A percentile compares a stretch with the other conserved stretches of the same genome.
These are phyloP conservation scores for Psilocybe sp. DNA, from an alignment of 768 basidiomycete genomes.

Conservation along the genomic window DNA sequence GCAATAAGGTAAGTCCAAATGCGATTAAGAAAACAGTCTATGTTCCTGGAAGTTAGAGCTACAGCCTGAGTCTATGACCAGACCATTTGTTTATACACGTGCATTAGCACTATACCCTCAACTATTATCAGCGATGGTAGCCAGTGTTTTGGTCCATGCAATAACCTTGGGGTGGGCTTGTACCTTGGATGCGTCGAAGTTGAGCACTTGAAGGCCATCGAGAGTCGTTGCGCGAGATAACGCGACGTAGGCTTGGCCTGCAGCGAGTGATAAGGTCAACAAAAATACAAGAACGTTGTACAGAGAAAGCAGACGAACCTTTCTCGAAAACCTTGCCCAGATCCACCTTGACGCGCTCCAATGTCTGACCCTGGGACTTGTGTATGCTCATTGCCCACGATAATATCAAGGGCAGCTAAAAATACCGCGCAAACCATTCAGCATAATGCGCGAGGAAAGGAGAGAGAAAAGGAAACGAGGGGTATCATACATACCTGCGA, in stretches of 20 bases:
- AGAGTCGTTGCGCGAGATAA: constrained; percentile 86
- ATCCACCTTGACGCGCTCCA: constrained; percentile 94
- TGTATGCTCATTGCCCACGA: constrained; percentile 99
- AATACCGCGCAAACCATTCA: background rate
- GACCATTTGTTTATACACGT: too few species aligned
- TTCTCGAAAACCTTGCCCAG: constrained; percentile 92
- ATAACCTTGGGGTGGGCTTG: too few species aligned
- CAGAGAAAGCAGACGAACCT: constrained; percentile 42
- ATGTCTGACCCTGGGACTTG: constrained; percentile 96
- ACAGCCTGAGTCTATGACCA: too few species aligned
- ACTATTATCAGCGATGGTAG: too few species aligned
- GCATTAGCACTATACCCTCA: too few species aligned
- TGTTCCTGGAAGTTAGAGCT: too few species aligned
- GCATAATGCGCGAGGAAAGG: too few species aligned
- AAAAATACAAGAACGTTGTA: too few species aligned
- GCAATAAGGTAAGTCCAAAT: too few species aligned
- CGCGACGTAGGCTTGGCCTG: constrained; percentile 88
- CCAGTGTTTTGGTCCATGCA: too few species aligned
- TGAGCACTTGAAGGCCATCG: constrained; percentile 80
- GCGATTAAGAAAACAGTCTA: too few species aligned
- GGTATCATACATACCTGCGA: constrained; percentile 57
- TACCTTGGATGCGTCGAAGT: constrained; percentile 77
- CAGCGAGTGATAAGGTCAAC: constrained; percentile 1
- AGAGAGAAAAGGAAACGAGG: background rate
- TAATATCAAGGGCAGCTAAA: constrained; percentile 80